These are phyloP conservation scores for Scenedesmus sp. DNA, from an alignment of 163 green algal species.

Conservation along the genomic window DNA sequence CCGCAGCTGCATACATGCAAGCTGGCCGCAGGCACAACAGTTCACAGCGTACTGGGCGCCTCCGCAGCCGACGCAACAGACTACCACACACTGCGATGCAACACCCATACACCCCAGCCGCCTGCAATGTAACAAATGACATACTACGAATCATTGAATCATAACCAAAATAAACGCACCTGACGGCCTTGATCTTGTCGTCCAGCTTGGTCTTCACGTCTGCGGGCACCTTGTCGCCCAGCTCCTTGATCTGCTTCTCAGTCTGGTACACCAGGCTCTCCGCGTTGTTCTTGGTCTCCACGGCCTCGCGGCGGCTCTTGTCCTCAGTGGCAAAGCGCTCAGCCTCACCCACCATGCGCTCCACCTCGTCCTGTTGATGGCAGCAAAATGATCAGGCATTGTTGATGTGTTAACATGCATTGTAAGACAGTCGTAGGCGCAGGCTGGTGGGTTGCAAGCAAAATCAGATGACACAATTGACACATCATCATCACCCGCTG, in stretches of 20 bases:
- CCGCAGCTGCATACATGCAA: no score
- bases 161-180: slow-evolving; percentile 34
- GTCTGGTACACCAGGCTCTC: slow-evolving; percentile 98
- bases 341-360: slow-evolving; percentile 97
- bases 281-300: slow-evolving; percentile 98
- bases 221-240: slow-evolving; percentile 95
- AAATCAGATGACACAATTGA: not conserved
- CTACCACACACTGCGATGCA: no score
- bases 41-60: no score
- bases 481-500: not conserved
- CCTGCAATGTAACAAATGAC: no score
- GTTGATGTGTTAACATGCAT: not conserved
- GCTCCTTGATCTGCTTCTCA: slow-evolving; percentile 99
- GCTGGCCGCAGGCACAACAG: no score
- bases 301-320: slow-evolving; percentile 92
- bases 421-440: not conserved
- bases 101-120: no score
- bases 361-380: slow-evolving; percentile 88
- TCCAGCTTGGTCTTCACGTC: slow-evolving; percentile 95
- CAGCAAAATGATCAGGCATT: not conserved
- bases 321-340: slow-evolving; percentile 95
- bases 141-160: not conserved
- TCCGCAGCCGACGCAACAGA: no score
- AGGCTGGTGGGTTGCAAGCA: not conserved
- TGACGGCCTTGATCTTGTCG: slow-evolving; percentile 84